Conservation (phyloP, 2,329 filamentous ascomycete genomes). For the Penicillium glabrum region DNA sequence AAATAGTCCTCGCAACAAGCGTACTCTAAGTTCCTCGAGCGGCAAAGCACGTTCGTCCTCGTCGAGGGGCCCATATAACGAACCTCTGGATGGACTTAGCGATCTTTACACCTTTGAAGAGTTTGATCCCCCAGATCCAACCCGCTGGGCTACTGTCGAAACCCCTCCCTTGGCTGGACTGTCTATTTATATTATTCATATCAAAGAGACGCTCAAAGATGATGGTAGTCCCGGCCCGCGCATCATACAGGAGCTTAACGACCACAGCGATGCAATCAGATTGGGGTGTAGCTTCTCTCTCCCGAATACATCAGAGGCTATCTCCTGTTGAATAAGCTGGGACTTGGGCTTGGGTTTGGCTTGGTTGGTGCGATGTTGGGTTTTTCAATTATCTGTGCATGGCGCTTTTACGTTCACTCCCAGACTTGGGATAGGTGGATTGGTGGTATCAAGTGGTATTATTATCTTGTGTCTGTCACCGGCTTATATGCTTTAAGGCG, state of each 20-base stretch:
- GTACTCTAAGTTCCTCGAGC: constrained; percentile 8
- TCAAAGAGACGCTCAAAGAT: constrained; percentile 83
- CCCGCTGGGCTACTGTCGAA: constrained; percentile 14
- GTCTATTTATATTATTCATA: constrained; percentile 84
- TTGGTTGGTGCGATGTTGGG: neutral
- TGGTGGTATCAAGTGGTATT: neutral
- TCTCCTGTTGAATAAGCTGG: constrained; percentile 37
- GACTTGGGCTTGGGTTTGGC: neutral
- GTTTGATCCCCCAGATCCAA: constrained; percentile 14
- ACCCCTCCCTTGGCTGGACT: constrained; percentile 65
- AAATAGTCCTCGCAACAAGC: constrained; percentile 29
- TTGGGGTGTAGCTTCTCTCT: constrained; percentile 81
- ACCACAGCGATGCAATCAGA: constrained; percentile 63
- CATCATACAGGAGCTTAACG: constrained; percentile 69
- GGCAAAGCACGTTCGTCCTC: neutral
- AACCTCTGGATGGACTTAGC: neutral
- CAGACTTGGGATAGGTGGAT: neutral
- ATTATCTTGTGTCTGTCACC: neutral
- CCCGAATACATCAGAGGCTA: constrained; percentile 63
- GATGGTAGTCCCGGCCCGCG: constrained; percentile 62
- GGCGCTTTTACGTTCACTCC: neutral
- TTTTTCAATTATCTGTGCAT: neutral
- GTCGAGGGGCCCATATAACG: neutral
- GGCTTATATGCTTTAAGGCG: neutral
- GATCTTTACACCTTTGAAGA: constrained; percentile 5